These are phyloP conservation scores for Cordyceps tenuipes DNA, from an alignment of 2,329 filamentous ascomycete species.

Conservation along the genomic window DNA sequence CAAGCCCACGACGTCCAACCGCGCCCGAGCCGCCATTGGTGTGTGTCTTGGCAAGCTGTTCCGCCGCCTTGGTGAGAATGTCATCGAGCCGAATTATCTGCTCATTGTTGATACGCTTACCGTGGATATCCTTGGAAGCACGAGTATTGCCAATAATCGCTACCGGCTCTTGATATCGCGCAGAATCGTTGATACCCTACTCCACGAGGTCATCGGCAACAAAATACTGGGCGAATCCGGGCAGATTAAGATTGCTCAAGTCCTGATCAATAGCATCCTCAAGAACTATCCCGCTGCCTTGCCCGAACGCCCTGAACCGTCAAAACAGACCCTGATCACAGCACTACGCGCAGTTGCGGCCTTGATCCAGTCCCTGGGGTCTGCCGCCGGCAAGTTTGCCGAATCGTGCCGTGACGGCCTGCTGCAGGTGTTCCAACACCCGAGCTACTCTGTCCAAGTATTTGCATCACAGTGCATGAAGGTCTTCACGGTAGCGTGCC, in stretches of 20 bases:
- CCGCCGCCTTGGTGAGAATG: conserved; percentile 66
- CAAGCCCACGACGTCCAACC: conserved; percentile 69
- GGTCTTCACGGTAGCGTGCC: conserved; percentile 80
- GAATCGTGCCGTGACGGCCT: conserved; percentile 81
- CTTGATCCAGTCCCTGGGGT: conserved; percentile 71
- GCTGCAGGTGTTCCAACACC: conserved; percentile 84
- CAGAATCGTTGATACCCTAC: conserved; percentile 72
- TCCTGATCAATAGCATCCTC: conserved; percentile 76
- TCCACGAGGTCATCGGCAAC: conserved; percentile 75
- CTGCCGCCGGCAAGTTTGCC: conserved; percentile 69
- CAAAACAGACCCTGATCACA: conserved; percentile 74
- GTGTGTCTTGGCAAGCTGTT: conserved; percentile 81
- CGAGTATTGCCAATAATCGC: conserved; percentile 70
- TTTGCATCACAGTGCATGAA: conserved; percentile 81
- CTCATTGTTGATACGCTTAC: conserved; percentile 76
- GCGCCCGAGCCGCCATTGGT: conserved; percentile 71
- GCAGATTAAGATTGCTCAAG: conserved; percentile 72
- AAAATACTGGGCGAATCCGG: conserved; percentile 83
- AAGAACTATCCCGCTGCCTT: conserved; percentile 91
- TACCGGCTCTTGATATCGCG: conserved; percentile 80
- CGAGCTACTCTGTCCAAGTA: conserved; percentile 92
- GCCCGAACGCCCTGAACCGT: conserved; percentile 79
- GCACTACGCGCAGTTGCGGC: conserved; percentile 72
- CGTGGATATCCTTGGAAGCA: conserved; percentile 67
- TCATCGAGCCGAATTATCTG: conserved; percentile 76